Evolutionary conservation across 2,329 filamentous ascomycete species (phyloP).

Genomic region (Phaeosphaeria sp.): DNA sequence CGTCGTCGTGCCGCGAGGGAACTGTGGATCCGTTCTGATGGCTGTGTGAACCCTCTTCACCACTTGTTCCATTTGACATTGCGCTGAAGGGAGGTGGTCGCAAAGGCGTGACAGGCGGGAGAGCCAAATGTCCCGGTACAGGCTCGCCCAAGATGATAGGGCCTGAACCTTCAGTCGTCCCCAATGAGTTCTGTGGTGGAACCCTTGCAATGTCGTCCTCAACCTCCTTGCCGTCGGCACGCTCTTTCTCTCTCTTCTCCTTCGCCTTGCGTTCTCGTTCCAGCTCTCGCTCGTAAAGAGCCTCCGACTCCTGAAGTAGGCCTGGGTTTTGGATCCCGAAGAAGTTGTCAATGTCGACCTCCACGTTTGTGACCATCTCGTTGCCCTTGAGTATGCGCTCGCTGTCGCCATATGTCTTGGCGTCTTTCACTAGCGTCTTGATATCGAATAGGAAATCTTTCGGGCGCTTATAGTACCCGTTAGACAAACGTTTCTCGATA

Average conservation of each 20-base stretch:
- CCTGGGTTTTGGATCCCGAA: constrained; percentile 66
- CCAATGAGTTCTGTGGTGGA: constrained; percentile 51
- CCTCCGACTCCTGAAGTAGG: constrained; percentile 72
- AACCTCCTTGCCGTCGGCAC: constrained; percentile 50
- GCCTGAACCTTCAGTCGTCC: constrained; percentile 53
- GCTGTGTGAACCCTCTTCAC: constrained; percentile 40
- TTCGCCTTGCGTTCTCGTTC: constrained; percentile 68
- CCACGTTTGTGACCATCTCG: constrained; percentile 89
- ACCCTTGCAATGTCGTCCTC: constrained; percentile 50
- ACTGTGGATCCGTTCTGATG: constrained; percentile 52
- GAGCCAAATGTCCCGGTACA: constrained; percentile 59
- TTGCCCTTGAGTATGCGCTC: constrained; percentile 86
- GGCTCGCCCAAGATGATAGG: constrained; percentile 67
- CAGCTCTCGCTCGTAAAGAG: constrained; percentile 73
- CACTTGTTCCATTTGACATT: constrained; percentile 64
- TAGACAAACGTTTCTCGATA: constrained; percentile 95
- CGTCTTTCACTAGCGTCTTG: constrained; percentile 82
- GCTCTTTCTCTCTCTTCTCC: constrained; percentile 57
- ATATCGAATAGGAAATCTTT: constrained; percentile 91
- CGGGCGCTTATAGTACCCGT: constrained; percentile 92
- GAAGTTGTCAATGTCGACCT: constrained; percentile 86
- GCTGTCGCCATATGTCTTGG: constrained; percentile 80
- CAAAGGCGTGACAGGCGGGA: constrained; percentile 54
- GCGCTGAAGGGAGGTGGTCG: constrained; percentile 56
- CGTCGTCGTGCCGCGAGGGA: constrained; percentile 50